Conservation (phyloP, 108 stramenopile species). For the Chaetoceros muelleri region DNA sequence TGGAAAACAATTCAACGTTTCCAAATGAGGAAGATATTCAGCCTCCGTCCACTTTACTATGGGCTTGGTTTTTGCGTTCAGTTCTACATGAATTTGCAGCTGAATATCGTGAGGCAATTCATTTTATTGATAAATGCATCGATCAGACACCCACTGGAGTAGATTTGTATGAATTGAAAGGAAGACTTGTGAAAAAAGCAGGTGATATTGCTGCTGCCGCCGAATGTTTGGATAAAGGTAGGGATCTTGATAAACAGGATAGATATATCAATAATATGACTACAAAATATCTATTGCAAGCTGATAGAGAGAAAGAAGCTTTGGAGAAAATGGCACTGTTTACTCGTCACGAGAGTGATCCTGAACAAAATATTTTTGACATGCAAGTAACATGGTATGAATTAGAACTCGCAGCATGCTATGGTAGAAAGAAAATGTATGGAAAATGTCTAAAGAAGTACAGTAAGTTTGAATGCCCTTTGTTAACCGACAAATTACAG, state of each 20-base stretch:
- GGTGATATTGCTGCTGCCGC: slow-evolving; percentile 85
- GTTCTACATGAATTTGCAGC: slow-evolving; percentile 75
- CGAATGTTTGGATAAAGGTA: slow-evolving; percentile 71
- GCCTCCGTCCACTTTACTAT: slow-evolving; percentile 60
- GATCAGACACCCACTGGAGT: slow-evolving; percentile 87
- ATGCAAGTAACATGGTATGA: slow-evolving; percentile 99
- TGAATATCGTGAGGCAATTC: slow-evolving; percentile 61
- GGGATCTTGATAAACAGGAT: slow-evolving; percentile 91
- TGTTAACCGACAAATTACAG: too few relatives aligned
- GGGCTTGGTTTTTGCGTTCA: slow-evolving; percentile 80
- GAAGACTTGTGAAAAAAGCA: slow-evolving; percentile 70
- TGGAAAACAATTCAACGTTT: slow-evolving; percentile 31
- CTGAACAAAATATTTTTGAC: slow-evolving; percentile 87
- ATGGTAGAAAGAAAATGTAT: slow-evolving; percentile 39
- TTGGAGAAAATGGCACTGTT: slow-evolving; percentile 72
- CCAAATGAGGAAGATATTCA: slow-evolving; percentile 36
- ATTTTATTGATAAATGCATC: slow-evolving; percentile 75
- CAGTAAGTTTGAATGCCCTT: slow-evolving; percentile 55
- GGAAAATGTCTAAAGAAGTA: slow-evolving; percentile 79
- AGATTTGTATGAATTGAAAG: slow-evolving; percentile 86
- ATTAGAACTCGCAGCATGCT: slow-evolving; percentile 79
- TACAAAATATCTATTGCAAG: slow-evolving; percentile 90
- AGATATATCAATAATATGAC: slow-evolving; percentile 97
- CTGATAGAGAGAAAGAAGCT: slow-evolving; percentile 75
- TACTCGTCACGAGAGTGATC: slow-evolving; percentile 89